These are phyloP conservation scores for Lentinula sp. DNA, from an alignment of 768 basidiomycete genomes.

Conservation along the genomic window DNA sequence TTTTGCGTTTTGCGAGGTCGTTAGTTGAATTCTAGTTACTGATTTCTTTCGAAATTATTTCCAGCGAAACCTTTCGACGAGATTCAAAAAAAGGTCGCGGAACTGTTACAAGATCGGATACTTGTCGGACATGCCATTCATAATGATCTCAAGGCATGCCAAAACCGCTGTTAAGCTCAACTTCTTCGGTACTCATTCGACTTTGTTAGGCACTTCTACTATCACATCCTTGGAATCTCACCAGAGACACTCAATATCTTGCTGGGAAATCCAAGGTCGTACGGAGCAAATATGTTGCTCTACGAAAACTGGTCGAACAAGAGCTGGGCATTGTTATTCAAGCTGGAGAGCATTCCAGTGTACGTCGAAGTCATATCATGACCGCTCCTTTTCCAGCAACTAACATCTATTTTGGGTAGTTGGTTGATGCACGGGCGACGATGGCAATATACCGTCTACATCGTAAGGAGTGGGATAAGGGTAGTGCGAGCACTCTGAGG, in stretches of 20 bases:
- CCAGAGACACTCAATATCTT: slow-evolving; percentile 66
- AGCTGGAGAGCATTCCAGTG: slow-evolving; percentile 85
- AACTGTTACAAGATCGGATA: slow-evolving; percentile 69
- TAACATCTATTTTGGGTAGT: slow-evolving; percentile 35
- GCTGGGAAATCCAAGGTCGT: slow-evolving; percentile 53
- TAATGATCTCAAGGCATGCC: slow-evolving; percentile 79
- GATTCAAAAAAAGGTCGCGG: slow-evolving; percentile 74
- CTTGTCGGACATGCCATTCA: slow-evolving; percentile 88
- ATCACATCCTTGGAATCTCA: slow-evolving; percentile 58
- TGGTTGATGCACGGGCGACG: slow-evolving; percentile 89
- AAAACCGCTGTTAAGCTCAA: not conserved
- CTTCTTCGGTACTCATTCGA: not conserved
- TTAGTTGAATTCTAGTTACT: too few species aligned
- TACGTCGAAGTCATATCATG: slow-evolving; percentile 29
- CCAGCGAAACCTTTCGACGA: slow-evolving; percentile 73
- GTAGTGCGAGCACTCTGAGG: slow-evolving; percentile 15
- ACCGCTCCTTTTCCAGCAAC: not conserved
- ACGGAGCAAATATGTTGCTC: slow-evolving; percentile 62
- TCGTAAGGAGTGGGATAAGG: slow-evolving; percentile 77
- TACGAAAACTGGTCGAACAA: slow-evolving; percentile 74
- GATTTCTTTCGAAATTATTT: not conserved
- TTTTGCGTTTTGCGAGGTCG: not conserved
- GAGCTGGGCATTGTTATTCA: slow-evolving; percentile 82
- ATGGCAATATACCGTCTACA: slow-evolving; percentile 90
- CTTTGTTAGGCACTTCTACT: slow-evolving; percentile 53